Base-by-base conservation (phyloP, 1,284 basidiomycete species). In the Limonomyces culmigenus region DNA sequence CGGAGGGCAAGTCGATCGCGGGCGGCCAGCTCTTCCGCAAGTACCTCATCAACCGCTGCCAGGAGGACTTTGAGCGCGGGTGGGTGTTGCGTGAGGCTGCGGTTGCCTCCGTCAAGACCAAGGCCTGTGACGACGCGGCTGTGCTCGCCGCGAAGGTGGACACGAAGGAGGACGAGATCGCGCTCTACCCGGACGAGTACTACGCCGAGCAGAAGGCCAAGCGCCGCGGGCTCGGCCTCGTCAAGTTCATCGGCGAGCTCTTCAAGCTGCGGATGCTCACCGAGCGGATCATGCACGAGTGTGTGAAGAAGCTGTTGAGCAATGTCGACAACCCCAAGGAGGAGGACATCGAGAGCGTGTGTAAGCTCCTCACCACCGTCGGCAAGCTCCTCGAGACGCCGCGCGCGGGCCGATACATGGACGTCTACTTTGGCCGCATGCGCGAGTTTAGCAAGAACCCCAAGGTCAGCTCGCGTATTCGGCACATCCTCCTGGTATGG, bases 191-290 rank as follows among this genome's bases (percentile, higher is more conserved):
- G 4, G 91, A 96, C 11, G 92, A 97, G 59, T 97, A 97, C 64
- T 97, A 97, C 51, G 83, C 83, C 35, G 86, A 85, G 14, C 83
- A 92, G 55, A 96, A 96, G 66, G 91, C 91, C 32, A 96, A 96
- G 67, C 86, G 92, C 44, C 83, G 87, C 45, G 91, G 92, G 56
- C 78, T 97, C 17, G 93, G 93, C 67, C 72, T 97, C 42, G 87
- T 97, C 56, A 86, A 86, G 55, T 95, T 98, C 62, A 95, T 97
- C 45, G 92, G 93, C 49, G 92, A 97, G 62, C 66, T 97, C 39
- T 97, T 91, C 79, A 96, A 96, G 65, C 65, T 96, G 27, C 79
- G 72, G 58, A 47, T 51, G 49, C 38, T 51, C 17, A 51, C 49
- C 39, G 49, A 51, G 42, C 49, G 49, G 32, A 49, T 51, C 29